These are phyloP conservation scores for Leccinellum luteum DNA, from an alignment of 768 basidiomycete species.

Conservation along the genomic window DNA sequence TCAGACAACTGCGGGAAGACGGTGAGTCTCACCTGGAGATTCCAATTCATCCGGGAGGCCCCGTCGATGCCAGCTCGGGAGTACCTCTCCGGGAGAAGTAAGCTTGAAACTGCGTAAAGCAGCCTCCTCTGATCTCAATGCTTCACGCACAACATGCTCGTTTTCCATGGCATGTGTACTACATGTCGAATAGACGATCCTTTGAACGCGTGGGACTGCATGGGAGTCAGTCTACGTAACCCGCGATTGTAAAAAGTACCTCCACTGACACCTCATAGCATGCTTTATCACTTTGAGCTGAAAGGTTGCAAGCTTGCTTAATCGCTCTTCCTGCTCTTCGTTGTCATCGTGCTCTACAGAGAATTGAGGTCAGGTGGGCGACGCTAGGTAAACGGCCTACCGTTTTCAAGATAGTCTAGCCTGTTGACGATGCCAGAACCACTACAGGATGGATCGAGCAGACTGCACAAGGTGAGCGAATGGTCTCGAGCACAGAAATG, in stretches of 20 bases:
- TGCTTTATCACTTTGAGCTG: conserved; percentile 91
- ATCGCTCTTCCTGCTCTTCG: conserved; percentile 59
- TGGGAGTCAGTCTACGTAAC: conserved; percentile 8
- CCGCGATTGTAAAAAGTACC: conserved; percentile 19
- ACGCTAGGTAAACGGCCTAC: conserved; percentile 36
- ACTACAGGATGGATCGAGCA: conserved; percentile 96
- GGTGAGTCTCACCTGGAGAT: not conserved
- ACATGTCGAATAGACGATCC: conserved; percentile 98
- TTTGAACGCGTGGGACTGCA: conserved; percentile 70
- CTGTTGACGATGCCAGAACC: conserved; percentile 92
- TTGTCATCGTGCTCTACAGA: conserved; percentile 55
- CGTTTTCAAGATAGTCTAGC: conserved; percentile 77
- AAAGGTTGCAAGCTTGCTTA: conserved; percentile 82
- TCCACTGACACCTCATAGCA: conserved; percentile 81
- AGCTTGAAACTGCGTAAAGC: conserved; percentile 57
- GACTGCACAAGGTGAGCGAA: conserved; percentile 39
- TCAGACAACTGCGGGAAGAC: not conserved
- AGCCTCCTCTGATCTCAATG: conserved; percentile 73
- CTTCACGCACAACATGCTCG: conserved; percentile 81
- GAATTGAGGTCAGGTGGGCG: conserved; percentile 1
- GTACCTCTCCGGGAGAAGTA: conserved; percentile 61
- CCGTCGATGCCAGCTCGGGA: conserved; percentile 82
- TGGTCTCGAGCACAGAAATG: not conserved
- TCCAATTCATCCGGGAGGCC: conserved; percentile 68
- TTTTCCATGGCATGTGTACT: conserved; percentile 90